Conservation (phyloP, 2,329 filamentous ascomycete genomes). For the Phyllosticta citrichinensis region DNA sequence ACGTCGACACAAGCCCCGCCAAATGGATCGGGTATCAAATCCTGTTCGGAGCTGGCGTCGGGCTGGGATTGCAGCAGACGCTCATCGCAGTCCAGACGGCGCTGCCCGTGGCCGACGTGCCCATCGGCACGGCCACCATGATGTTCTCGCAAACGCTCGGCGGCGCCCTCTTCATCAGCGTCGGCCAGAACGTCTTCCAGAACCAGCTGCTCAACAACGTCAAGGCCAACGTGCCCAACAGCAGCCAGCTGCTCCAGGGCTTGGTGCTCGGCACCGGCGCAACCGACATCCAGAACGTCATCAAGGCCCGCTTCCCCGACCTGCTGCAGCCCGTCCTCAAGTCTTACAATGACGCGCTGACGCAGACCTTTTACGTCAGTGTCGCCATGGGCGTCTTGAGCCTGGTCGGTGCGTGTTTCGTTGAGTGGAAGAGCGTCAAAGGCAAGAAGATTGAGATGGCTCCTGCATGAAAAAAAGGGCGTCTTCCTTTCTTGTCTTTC, state of each 20-base stretch:
- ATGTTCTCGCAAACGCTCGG: slow-evolving; percentile 40
- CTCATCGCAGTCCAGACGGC: slow-evolving; percentile 37
- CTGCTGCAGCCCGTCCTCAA: slow-evolving; percentile 45
- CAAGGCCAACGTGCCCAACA: slow-evolving; percentile 31
- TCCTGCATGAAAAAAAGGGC: neutral
- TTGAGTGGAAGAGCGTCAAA: slow-evolving; percentile 61
- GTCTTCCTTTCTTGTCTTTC: too few relatives aligned
- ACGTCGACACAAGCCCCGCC: slow-evolving; percentile 25
- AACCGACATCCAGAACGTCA: slow-evolving; percentile 48
- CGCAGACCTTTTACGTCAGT: slow-evolving; percentile 50
- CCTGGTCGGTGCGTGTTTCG: slow-evolving; percentile 43
- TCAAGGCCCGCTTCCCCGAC: slow-evolving; percentile 32
- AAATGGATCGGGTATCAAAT: slow-evolving; percentile 33
- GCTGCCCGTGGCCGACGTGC: slow-evolving; percentile 32
- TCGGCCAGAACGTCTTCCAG: slow-evolving; percentile 41
- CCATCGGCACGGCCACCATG: slow-evolving; percentile 39
- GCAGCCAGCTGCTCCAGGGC: neutral
- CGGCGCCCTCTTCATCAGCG: slow-evolving; percentile 39
- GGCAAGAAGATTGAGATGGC: slow-evolving; percentile 30
- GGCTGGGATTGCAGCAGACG: slow-evolving; percentile 39
- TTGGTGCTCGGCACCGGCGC: slow-evolving; percentile 40
- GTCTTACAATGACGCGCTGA: slow-evolving; percentile 55
- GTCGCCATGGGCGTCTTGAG: slow-evolving; percentile 45
- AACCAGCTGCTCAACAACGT: slow-evolving; percentile 38
- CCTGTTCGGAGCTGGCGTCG: slow-evolving; percentile 33